Percentiles rank a stretch among this genome's conserved stretches.
Evolutionary conservation across 345 rosid genomes (phyloP).

Genomic region (Pistacia vera): DNA sequence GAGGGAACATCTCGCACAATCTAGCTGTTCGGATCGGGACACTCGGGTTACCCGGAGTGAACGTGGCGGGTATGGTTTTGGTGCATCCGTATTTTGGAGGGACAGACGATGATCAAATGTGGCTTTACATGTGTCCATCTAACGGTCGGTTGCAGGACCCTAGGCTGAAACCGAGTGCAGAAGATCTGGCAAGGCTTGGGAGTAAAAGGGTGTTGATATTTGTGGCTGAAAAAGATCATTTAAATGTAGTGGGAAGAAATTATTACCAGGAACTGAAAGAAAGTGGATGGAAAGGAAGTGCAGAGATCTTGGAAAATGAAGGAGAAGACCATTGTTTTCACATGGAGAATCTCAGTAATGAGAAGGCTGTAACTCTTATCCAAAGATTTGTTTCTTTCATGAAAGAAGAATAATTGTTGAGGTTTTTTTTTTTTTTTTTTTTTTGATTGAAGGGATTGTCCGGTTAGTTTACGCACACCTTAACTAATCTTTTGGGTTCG

Average conservation of each 20-base stretch:
- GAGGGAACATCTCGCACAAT: slow-evolving; percentile 41
- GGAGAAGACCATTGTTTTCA: slow-evolving; percentile 39
- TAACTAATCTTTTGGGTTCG: too few relatives aligned
- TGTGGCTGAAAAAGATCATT: too few relatives aligned
- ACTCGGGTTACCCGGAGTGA: slow-evolving; percentile 24
- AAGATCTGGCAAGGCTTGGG: too few relatives aligned
- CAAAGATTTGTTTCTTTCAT: slow-evolving; percentile 24
- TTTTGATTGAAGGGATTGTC: too few relatives aligned
- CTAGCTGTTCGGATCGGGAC: slow-evolving; percentile 35
- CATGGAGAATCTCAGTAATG: slow-evolving; percentile 8
- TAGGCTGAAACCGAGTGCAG: slow-evolving; percentile 34
- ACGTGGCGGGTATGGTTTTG: slow-evolving; percentile 36
- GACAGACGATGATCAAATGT: slow-evolving; percentile 37
- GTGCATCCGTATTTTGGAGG: slow-evolving; percentile 56
- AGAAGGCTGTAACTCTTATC: slow-evolving; percentile 26
- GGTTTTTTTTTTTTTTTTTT: too few relatives aligned
- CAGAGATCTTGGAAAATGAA: slow-evolving; percentile 26
- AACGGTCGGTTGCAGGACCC: slow-evolving; percentile 45
- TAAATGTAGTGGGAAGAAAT: too few relatives aligned
- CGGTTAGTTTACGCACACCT: too few relatives aligned
- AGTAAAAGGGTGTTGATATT: too few relatives aligned
- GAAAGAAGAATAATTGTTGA: not conserved
- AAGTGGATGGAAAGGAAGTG: not conserved
- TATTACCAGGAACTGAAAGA: too few relatives aligned
- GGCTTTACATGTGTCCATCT: slow-evolving; percentile 46